Conservation (phyloP, 768 basidiomycete genomes). For the Podaxis sp. region DNA sequence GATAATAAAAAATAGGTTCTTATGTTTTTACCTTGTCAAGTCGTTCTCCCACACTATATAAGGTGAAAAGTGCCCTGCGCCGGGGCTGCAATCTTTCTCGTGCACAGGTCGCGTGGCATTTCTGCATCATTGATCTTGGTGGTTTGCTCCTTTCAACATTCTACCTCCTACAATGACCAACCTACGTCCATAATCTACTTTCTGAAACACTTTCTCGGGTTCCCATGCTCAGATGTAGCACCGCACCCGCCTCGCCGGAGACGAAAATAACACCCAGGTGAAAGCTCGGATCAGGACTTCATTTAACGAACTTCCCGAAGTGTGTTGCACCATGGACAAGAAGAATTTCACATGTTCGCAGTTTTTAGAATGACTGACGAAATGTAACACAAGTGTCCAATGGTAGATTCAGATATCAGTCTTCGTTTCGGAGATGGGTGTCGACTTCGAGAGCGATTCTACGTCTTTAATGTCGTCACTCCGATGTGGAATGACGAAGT, state of each 20-base stretch:
- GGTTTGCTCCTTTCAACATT: not conserved
- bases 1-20: not conserved
- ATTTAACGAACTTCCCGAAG: not conserved
- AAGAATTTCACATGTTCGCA: not conserved
- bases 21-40: not conserved
- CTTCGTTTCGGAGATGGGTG: not conserved
- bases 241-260: not conserved
- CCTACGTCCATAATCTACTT: not conserved
- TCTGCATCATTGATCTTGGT: not conserved
- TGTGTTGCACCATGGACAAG: not conserved
- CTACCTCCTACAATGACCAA: not conserved
- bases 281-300: not conserved
- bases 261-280: not conserved
- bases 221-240: not conserved
- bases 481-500: not conserved
- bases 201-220: not conserved
- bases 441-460: not conserved
- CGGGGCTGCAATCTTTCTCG: not conserved
- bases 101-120: not conserved
- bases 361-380: not conserved
- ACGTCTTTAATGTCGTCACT: not conserved
- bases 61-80: not conserved
- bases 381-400: not conserved
- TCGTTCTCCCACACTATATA: not conserved
- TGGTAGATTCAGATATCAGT: not conserved